Percentiles rank a stretch among this genome's conserved stretches.
Conservation (phyloP, 768 basidiomycete species). For the Xanthoconium purpureum region DNA sequence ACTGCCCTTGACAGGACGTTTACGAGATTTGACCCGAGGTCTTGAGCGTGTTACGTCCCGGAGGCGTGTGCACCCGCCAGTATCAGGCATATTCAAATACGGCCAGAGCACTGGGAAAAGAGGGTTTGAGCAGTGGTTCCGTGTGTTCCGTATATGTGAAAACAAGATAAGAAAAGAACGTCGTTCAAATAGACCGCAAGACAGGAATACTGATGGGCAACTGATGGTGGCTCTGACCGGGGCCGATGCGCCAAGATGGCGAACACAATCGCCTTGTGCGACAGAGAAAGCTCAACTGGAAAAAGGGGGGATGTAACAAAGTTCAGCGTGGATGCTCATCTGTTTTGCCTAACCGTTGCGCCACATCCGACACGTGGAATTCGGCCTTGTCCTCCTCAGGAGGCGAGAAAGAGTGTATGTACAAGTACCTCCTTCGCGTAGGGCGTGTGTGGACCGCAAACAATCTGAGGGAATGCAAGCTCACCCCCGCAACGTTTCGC, state of each 20-base stretch:
- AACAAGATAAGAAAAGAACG: constrained; percentile 1
- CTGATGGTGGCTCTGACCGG: constrained; percentile 9
- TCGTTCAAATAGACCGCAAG: background rate
- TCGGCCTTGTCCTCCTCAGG: background rate
- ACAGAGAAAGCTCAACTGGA: background rate
- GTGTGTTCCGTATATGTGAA: constrained; percentile 10
- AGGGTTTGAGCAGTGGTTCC: background rate
- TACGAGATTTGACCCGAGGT: constrained; percentile 17
- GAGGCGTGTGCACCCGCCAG: constrained; percentile 4
- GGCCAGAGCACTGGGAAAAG: constrained; percentile 7
- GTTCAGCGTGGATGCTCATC: background rate
- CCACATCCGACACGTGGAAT: constrained; percentile 12
- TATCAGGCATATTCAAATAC: constrained; percentile 1
- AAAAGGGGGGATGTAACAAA: background rate
- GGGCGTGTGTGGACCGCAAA: too few species aligned
- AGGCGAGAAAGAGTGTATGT: background rate
- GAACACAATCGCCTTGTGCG: background rate
- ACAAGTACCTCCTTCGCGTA: background rate
- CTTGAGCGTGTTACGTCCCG: constrained; percentile 15
- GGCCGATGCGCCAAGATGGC: constrained; percentile 13
- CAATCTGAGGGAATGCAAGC: too few species aligned
- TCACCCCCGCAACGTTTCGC: too few species aligned
- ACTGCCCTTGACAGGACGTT: background rate
- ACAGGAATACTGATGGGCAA: constrained; percentile 1
- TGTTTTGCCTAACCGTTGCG: constrained; percentile 5